These are phyloP conservation scores for Helotiales sp. DNA, from an alignment of 2,329 filamentous ascomycete genomes.

Conservation along the genomic window DNA sequence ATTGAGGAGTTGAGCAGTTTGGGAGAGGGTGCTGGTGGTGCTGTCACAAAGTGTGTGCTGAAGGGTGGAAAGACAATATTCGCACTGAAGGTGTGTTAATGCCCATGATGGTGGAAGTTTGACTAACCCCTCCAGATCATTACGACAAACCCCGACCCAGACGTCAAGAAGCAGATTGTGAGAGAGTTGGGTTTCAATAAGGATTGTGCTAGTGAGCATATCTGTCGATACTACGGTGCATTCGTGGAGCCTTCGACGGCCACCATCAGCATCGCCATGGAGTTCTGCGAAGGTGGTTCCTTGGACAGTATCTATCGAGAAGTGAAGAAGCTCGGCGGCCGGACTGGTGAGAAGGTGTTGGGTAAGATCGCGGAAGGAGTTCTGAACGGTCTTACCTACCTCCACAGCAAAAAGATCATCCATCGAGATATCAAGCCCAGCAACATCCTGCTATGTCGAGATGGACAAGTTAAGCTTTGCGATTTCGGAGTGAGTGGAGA, in stretches of 20 bases:
- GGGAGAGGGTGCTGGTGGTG: constrained; percentile 93
- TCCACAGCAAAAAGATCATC: constrained; percentile 95
- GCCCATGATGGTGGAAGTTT: background rate
- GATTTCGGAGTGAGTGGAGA: constrained; percentile 98
- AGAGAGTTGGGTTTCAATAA: constrained; percentile 98
- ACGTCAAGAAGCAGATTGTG: constrained; percentile 97
- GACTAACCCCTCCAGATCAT: constrained; percentile 68
- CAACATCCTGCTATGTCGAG: constrained; percentile 90
- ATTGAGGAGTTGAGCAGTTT: constrained; percentile 87
- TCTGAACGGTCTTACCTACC: constrained; percentile 87
- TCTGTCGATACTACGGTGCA: constrained; percentile 95
- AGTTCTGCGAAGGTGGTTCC: constrained; percentile 96
- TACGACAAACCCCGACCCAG: constrained; percentile 95
- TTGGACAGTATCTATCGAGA: constrained; percentile 97
- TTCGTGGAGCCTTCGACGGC: constrained; percentile 93
- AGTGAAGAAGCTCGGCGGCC: constrained; percentile 90
- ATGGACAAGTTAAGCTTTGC: constrained; percentile 94
- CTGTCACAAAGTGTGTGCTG: constrained; percentile 86
- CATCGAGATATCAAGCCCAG: constrained; percentile 98
- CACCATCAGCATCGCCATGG: constrained; percentile 98
- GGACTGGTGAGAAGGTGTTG: constrained; percentile 94
- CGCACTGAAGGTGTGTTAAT: constrained; percentile 76
- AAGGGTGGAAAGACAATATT: constrained; percentile 93
- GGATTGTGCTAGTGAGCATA: constrained; percentile 91
- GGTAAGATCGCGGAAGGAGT: constrained; percentile 97